Conservation (phyloP, 2,329 filamentous ascomycete species). For the Beauveria caledonica region DNA sequence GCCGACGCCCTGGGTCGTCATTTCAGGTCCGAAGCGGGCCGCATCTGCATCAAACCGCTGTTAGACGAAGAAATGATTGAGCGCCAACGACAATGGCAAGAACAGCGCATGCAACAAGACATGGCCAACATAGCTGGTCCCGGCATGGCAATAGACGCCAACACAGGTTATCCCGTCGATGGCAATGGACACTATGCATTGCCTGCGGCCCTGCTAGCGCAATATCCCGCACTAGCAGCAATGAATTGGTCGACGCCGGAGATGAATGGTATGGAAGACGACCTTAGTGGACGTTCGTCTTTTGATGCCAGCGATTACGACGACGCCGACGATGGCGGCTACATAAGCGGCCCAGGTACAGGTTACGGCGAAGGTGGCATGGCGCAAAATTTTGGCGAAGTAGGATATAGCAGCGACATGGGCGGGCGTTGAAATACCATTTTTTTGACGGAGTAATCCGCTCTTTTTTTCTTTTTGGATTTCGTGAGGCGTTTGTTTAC, state of each 20-base stretch:
- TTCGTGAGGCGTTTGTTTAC: background rate
- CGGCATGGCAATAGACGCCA: constrained; percentile 49
- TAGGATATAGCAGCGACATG: constrained; percentile 45
- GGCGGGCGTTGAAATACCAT: constrained; percentile 24
- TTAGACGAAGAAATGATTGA: constrained; percentile 89
- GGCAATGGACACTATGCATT: constrained; percentile 54
- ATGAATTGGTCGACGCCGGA: constrained; percentile 68
- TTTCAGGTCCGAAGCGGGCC: constrained; percentile 90
- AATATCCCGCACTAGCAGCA: constrained; percentile 87
- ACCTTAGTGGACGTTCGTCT: constrained; percentile 69
- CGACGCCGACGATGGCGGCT: constrained; percentile 63
- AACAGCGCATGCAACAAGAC: constrained; percentile 60
- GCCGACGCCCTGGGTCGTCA: constrained; percentile 91
- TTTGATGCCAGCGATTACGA: constrained; percentile 77
- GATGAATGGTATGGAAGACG: constrained; percentile 64
- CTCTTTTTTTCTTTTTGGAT: background rate
- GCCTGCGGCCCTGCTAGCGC: constrained; percentile 80
- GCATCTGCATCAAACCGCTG: constrained; percentile 94
- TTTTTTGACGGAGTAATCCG: background rate
- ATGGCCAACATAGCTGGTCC: constrained; percentile 51
- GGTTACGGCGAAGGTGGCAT: constrained; percentile 50
- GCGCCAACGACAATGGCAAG: constrained; percentile 65
- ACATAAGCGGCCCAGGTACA: constrained; percentile 54
- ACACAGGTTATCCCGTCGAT: constrained; percentile 50
- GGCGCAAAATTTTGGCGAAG: constrained; percentile 46